Evolutionary conservation across 331 rosid genomes (phyloP).

Genomic region (Ulmus americana): DNA sequence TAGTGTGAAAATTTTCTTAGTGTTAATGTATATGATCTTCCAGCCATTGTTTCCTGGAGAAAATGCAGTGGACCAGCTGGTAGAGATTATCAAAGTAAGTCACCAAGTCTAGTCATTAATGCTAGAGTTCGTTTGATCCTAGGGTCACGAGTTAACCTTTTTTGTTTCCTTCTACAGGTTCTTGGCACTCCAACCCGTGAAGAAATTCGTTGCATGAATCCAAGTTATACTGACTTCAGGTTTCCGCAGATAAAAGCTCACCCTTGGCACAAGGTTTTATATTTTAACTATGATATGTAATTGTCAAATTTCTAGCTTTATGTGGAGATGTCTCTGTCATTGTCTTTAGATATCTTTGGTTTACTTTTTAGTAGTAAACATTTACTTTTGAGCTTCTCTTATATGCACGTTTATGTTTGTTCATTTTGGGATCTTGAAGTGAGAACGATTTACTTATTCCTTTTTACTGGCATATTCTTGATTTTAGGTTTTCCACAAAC

Average conservation of each 20-base stretch:
- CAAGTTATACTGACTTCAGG: constrained; percentile 84
- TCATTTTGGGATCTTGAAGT: neutral
- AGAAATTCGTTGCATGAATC: constrained; percentile 99
- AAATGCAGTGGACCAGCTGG: constrained; percentile 93
- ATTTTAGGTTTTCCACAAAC: constrained; percentile 81
- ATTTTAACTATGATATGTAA: constrained; percentile 6
- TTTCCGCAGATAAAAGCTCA: constrained; percentile 93
- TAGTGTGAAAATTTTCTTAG: constrained; percentile 5
- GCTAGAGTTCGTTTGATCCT: constrained; percentile 11
- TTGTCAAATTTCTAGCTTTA: neutral
- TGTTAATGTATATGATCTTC: constrained; percentile 21
- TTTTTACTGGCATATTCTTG: neutral
- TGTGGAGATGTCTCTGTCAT: neutral
- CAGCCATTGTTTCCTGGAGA: constrained; percentile 96
- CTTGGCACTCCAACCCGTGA: constrained; percentile 96
- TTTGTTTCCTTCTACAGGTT: constrained; percentile 43
- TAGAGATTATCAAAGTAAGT: constrained; percentile 81
- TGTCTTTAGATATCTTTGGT: neutral
- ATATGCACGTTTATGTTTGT: neutral
- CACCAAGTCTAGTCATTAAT: constrained; percentile 30
- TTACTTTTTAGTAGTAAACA: too few relatives aligned
- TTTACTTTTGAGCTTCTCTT: neutral
- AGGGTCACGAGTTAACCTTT: constrained; percentile 6
- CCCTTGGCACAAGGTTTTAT: constrained; percentile 92
- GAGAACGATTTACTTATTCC: neutral